phyloP scores from a whole-genome alignment of 2,329 filamentous ascomycete genomes.

The Clarireedia sp. region DNA sequence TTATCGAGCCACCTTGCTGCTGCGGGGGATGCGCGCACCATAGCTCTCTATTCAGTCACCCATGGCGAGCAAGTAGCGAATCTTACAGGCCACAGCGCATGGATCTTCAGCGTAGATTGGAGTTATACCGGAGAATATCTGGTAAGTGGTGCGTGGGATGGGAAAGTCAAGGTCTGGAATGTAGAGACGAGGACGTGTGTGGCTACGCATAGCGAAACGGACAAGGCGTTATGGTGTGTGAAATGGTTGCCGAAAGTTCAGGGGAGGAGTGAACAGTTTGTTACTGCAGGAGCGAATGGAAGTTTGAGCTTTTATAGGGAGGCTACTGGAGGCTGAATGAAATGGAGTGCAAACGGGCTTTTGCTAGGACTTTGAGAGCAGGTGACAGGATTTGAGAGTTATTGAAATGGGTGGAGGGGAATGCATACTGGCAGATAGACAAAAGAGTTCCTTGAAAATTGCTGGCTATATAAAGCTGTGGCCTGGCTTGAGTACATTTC shows the following conservation, averaged over 20 bases:
- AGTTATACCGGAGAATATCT: conserved; percentile 88
- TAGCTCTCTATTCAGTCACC: conserved; percentile 84
- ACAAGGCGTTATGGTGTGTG: conserved; percentile 75
- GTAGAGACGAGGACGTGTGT: conserved; percentile 78
- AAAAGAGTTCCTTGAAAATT: too few species aligned
- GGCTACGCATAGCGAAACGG: conserved; percentile 86
- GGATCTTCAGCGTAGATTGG: conserved; percentile 90
- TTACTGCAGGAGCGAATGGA: conserved; percentile 66
- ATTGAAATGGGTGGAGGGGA: too few species aligned
- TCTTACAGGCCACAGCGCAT: conserved; percentile 69
- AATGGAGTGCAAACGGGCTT: neutral
- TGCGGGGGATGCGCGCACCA: conserved; percentile 79
- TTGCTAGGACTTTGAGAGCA: neutral
- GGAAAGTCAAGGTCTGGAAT: conserved; percentile 94
- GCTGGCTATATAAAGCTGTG: too few species aligned
- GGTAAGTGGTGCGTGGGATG: conserved; percentile 80
- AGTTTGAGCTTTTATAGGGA: conserved; percentile 79
- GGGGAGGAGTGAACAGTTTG: conserved; percentile 60
- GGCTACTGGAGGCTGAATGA: conserved; percentile 51
- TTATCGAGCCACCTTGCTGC: conserved; percentile 78
- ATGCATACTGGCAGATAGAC: too few species aligned
- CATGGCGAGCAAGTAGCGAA: conserved; percentile 91
- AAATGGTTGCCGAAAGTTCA: conserved; percentile 69
- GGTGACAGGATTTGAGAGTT: neutral
- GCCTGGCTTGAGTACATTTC: too few species aligned